Base-by-base conservation (phyloP, 495 filamentous ascomycete genomes). In the Penicillium robsamsonii region DNA sequence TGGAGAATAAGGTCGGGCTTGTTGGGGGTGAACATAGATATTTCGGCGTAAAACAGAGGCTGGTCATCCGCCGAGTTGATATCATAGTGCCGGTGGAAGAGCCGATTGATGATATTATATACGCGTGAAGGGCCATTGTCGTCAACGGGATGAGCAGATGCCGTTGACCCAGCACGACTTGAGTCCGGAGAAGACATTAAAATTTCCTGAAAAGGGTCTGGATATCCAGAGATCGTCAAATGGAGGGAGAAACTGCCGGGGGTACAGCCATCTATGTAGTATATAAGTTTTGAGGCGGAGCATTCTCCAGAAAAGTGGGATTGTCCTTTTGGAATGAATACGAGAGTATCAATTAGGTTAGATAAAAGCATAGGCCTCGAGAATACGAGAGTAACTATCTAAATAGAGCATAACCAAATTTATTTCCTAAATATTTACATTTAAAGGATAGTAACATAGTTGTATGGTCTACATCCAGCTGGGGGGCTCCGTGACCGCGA, bases 1-100 rank as follows among this genome's bases (percentile, higher is more conserved):
- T 67, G 59, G 1, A 69, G 38, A 15, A 29, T 62, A 40, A 69
- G 37, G 20, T 63, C 61, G 4, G 61, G 61, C 50, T 67, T 67
- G 15, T 54, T 55, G 40, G 15, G 43, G 2, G 33, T 62, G n/a
- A 62, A 65, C 4, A 24, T 11, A 13, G 64, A 64, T 15, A 67
- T 24, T 5, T 60, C 47, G 11, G 42, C 50, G 24, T 62, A 62
- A 31, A 50, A 62, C 0, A 67, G 30, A 10, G 50, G 30, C 11
- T 50, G 52, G 8, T 51, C 46, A 18, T 60, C 50, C 4, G 27
- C 9, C 3, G 61, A 59, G 37, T 62, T 64, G 46, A 67, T 50
- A 8, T 62, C 53, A 29, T 62, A 62, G 44, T 58, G 61, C 1
- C 58, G 49, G 5, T 46, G 55, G n/a, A 64, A 62, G 20, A 56